These are phyloP conservation scores for Acacia crassicarpa DNA, from an alignment of 306 rosid genomes.

Conservation along the genomic window DNA sequence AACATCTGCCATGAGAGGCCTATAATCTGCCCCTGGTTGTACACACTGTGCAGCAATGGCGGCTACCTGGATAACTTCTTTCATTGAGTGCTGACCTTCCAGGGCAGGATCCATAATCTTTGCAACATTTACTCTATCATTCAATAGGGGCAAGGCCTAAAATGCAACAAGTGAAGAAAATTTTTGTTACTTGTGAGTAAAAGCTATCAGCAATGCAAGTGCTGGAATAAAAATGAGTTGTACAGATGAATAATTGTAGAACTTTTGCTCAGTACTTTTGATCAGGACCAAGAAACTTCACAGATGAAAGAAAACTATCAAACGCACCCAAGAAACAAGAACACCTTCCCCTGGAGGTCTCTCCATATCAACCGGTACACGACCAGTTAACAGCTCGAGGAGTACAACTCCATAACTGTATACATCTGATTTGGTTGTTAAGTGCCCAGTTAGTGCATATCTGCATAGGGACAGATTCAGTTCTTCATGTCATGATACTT, in stretches of 20 bases:
- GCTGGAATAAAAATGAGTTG: background rate
- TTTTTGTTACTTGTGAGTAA: constrained; percentile 11
- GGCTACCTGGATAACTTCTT: constrained; percentile 92
- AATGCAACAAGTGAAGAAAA: constrained; percentile 12
- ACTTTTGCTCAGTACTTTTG: background rate
- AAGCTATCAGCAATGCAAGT: background rate
- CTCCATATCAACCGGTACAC: constrained; percentile 95
- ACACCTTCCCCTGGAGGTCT: constrained; percentile 88
- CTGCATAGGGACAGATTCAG: constrained; percentile 41
- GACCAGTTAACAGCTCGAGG: constrained; percentile 87
- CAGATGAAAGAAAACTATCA: background rate
- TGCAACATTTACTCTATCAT: constrained; percentile 81
- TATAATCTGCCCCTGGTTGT: constrained; percentile 91
- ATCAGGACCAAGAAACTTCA: background rate
- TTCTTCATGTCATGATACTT: constrained; percentile 2
- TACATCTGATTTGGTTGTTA: constrained; percentile 93
- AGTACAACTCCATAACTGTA: constrained; percentile 94
- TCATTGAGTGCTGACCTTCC: constrained; percentile 89
- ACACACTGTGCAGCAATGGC: constrained; percentile 98
- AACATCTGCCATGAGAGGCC: constrained; percentile 98
- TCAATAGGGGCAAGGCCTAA: constrained; percentile 88
- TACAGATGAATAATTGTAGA: background rate
- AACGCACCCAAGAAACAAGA: constrained; percentile 90
- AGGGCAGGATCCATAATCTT: constrained; percentile 87
- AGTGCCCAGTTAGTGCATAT: constrained; percentile 95